Evolutionary conservation across 1,284 basidiomycete species (phyloP).

Genomic region (Boletellus dicymbophilus): DNA sequence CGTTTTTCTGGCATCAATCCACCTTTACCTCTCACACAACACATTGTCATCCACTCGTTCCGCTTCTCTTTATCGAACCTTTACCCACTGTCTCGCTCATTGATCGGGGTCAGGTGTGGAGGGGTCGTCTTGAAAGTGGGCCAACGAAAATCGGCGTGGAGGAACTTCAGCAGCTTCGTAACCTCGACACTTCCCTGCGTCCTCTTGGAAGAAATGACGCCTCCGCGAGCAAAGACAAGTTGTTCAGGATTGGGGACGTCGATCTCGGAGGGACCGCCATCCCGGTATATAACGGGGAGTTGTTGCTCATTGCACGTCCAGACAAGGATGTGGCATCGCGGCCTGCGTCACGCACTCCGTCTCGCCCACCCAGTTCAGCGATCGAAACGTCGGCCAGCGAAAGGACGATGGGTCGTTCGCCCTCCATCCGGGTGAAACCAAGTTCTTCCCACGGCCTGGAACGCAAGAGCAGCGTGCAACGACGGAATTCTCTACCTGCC

Average conservation of each 20-base stretch:
- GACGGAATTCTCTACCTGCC: slow-evolving; percentile 75
- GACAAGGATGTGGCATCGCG: slow-evolving; percentile 51
- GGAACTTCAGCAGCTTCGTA: slow-evolving; percentile 55
- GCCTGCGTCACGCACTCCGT: slow-evolving; percentile 57
- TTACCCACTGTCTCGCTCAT: slow-evolving; percentile 67
- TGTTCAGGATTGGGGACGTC: slow-evolving; percentile 41
- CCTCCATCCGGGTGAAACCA: slow-evolving; percentile 76
- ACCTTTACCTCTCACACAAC: slow-evolving; percentile 38
- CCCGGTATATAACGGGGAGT: slow-evolving; percentile 71
- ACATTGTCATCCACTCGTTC: slow-evolving; percentile 55
- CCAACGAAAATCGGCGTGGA: slow-evolving; percentile 46
- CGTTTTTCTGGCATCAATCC: slow-evolving; percentile 66
- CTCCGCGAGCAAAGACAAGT: slow-evolving; percentile 22
- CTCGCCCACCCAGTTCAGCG: slow-evolving; percentile 63
- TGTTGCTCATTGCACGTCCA: slow-evolving; percentile 63
- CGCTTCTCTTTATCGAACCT: slow-evolving; percentile 73
- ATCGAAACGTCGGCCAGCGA: slow-evolving; percentile 42
- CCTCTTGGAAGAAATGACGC: slow-evolving; percentile 17
- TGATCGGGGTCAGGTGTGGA: slow-evolving; percentile 61
- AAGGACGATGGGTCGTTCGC: slow-evolving; percentile 52
- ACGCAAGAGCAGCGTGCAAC: slow-evolving; percentile 69
- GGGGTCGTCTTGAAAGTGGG: slow-evolving; percentile 66
- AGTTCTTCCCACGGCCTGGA: slow-evolving; percentile 65
- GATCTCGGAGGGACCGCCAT: slow-evolving; percentile 69
- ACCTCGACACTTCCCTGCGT: slow-evolving; percentile 36